Evolutionary conservation across 2,329 filamentous ascomycete species (phyloP).

Genomic region (Ophiobolus disseminans): DNA sequence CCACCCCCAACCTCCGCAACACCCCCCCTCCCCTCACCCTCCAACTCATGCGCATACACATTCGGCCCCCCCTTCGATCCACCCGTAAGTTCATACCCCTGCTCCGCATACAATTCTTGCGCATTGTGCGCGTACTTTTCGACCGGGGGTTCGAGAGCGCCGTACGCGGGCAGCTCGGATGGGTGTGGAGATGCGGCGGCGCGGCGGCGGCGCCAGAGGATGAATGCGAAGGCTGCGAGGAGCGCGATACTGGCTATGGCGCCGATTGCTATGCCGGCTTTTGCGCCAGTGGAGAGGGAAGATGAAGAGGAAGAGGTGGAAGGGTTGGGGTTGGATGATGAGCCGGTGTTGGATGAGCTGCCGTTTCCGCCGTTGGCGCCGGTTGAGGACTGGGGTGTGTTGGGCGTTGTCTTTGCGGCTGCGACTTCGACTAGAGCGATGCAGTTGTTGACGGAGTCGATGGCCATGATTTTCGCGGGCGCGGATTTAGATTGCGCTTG

Average conservation of each 20-base stretch:
- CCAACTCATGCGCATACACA: background rate
- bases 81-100: background rate
- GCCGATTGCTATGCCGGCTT: slow-evolving; percentile 8
- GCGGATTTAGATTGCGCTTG: slow-evolving; percentile 1
- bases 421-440: background rate
- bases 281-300: slow-evolving; percentile 4
- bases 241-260: background rate
- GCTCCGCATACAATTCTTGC: slow-evolving; percentile 1
- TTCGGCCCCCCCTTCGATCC: background rate
- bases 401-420: background rate
- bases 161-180: background rate
- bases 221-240: background rate
- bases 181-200: background rate
- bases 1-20: background rate
- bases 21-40: background rate
- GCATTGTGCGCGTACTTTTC: slow-evolving; percentile 7
- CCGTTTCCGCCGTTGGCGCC: background rate
- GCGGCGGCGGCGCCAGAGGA: slow-evolving; percentile 1
- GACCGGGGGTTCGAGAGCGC: background rate
- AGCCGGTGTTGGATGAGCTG: background rate
- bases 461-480: slow-evolving; percentile 4
- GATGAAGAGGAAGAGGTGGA: background rate
- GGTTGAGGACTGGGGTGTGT: background rate
- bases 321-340: background rate
- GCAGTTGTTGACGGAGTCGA: slow-evolving; percentile 9